Evolutionary conservation across 345 rosid genomes (phyloP).

Genomic region (Eucalyptus erythrocorys): DNA sequence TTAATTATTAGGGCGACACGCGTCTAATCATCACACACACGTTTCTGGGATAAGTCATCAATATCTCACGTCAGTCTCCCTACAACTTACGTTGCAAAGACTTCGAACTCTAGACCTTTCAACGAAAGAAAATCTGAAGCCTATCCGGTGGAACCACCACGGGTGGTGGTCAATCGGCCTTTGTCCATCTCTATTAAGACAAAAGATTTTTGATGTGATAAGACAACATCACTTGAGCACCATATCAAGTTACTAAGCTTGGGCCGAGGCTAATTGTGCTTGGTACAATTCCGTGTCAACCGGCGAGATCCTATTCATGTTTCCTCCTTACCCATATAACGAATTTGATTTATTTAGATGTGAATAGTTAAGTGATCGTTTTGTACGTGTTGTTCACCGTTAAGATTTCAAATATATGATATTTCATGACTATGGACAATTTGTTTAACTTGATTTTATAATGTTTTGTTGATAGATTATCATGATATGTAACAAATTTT

Average conservation of each 20-base stretch:
- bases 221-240: not conserved
- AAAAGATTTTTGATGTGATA: not conserved
- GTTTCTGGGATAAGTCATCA: too few species aligned
- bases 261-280: not conserved
- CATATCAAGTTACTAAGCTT: not conserved
- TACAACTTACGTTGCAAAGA: too few species aligned
- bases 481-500: not conserved
- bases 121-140: too few species aligned
- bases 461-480: not conserved
- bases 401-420: not conserved
- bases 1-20: too few species aligned
- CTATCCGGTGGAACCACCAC: too few species aligned
- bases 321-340: not conserved
- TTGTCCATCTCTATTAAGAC: not conserved
- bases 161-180: too few species aligned
- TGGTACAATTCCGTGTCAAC: not conserved
- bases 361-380: not conserved
- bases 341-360: not conserved
- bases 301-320: fast-evolving
- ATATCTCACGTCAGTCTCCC: too few species aligned
- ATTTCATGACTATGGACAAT: not conserved
- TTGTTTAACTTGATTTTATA: not conserved
- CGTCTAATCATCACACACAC: too few species aligned
- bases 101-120: too few species aligned
- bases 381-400: not conserved